These are phyloP conservation scores for Diplodia seriata DNA, from an alignment of 2,329 filamentous ascomycete species.

Conservation along the genomic window DNA sequence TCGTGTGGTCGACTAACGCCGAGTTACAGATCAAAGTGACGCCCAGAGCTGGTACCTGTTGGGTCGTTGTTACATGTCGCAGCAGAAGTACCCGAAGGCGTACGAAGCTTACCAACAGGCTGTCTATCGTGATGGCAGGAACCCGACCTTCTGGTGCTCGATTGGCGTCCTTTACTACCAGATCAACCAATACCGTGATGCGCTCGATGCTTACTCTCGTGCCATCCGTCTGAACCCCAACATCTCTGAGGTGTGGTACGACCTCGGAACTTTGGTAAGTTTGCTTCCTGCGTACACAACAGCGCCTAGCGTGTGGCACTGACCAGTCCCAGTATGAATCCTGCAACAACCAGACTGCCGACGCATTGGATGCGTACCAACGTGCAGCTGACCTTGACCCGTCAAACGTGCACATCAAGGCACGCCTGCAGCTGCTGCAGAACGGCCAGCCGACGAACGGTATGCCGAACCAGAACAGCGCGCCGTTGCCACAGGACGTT, in stretches of 20 bases:
- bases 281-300: conserved; percentile 33
- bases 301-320: conserved; percentile 32
- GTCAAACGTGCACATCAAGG: conserved; percentile 93
- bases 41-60: conserved; percentile 99
- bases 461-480: conserved; percentile 72
- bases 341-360: conserved; percentile 97
- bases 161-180: conserved; percentile 99
- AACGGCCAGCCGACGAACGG: conserved; percentile 75
- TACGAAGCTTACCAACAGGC: conserved; percentile 99
- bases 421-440: conserved; percentile 85
- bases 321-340: conserved; percentile 78
- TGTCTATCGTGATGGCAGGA: conserved; percentile 95
- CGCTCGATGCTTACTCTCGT: conserved; percentile 94
- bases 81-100: conserved; percentile 97
- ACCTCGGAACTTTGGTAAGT: conserved; percentile 90
- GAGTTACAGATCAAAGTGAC: conserved; percentile 78
- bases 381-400: conserved; percentile 94
- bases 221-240: conserved; percentile 96
- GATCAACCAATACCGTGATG: conserved; percentile 99
- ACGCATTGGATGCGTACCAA: conserved; percentile 94
- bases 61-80: conserved; percentile 98
- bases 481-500: conserved; percentile 92
- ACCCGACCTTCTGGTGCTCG: conserved; percentile 99
- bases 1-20: neutral
- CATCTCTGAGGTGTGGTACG: conserved; percentile 99